A percentile compares a stretch with the other conserved stretches of the same genome.
Evolutionary conservation across 176 grass and related monocot genomes (phyloP).

Genomic region (Avena eriantha): DNA sequence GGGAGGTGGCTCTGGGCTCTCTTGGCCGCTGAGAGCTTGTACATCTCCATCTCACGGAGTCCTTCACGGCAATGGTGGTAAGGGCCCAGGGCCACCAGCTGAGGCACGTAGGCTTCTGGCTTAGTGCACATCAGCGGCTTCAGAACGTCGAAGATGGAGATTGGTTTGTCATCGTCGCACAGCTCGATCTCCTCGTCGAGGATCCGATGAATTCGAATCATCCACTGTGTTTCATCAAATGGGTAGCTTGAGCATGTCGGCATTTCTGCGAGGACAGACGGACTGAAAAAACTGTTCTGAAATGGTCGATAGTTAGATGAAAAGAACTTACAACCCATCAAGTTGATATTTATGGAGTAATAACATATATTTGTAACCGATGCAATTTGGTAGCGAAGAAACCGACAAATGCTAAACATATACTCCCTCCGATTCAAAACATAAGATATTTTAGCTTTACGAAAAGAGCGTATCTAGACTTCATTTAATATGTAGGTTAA

Average conservation of each 20-base stretch:
- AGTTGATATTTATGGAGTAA: no score
- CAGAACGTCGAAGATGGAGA: conserved; percentile 72
- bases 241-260: conserved; percentile 4
- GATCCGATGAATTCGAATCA: conserved; percentile 49
- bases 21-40: conserved; percentile 71
- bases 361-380: background rate
- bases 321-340: background rate
- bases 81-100: conserved; percentile 66
- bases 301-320: background rate
- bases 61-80: conserved; percentile 79
- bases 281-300: background rate
- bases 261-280: conserved; percentile 7
- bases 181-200: conserved; percentile 65
- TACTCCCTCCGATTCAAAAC: no score
- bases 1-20: conserved; percentile 51
- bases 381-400: background rate
- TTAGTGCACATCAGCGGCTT: conserved; percentile 56
- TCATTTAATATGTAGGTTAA: no score
- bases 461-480: no score
- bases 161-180: conserved; percentile 45
- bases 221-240: conserved; percentile 73
- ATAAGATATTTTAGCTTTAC: no score
- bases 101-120: conserved; percentile 75
- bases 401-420: background rate
- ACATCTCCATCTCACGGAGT: conserved; percentile 77